Evolutionary conservation across 495 filamentous ascomycete species (phyloP).

Genomic region (Aspergillus biplanus): DNA sequence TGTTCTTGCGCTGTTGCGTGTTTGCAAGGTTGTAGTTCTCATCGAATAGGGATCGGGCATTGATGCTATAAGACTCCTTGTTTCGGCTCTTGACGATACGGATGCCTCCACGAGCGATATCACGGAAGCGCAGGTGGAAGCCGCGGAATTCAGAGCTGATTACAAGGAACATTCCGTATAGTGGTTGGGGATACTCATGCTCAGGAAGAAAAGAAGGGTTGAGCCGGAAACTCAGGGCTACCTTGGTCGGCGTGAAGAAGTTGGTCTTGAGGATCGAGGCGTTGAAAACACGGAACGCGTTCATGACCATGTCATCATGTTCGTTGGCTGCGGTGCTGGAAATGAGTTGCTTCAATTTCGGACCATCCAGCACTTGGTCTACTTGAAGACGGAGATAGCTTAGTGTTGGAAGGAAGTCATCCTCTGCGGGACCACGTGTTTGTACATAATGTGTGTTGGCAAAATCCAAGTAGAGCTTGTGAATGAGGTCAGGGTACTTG

Average conservation of each 20-base stretch:
- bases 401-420: slow-evolving; percentile 80
- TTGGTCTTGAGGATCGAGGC: slow-evolving; percentile 91
- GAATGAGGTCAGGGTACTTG: slow-evolving; percentile 85
- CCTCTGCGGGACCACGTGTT: slow-evolving; percentile 68
- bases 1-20: slow-evolving; percentile 99
- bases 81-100: slow-evolving; percentile 97
- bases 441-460: slow-evolving; percentile 89
- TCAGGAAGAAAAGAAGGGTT: slow-evolving; percentile 87
- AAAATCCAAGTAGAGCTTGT: slow-evolving; percentile 88
- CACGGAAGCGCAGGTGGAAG: slow-evolving; percentile 96
- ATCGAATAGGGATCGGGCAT: slow-evolving; percentile 92
- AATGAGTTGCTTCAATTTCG: slow-evolving; percentile 78
- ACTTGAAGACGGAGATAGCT: slow-evolving; percentile 74
- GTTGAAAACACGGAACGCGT: slow-evolving; percentile 95
- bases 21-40: slow-evolving; percentile 99
- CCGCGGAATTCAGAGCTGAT: slow-evolving; percentile 96
- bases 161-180: slow-evolving; percentile 98
- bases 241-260: slow-evolving; percentile 99
- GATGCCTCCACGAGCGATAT: slow-evolving; percentile 96
- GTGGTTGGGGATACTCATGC: slow-evolving; percentile 88
- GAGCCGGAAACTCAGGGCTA: slow-evolving; percentile 93
- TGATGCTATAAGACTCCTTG: slow-evolving; percentile 93
- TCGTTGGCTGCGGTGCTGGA: slow-evolving; percentile 83
- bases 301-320: slow-evolving; percentile 98
- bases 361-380: slow-evolving; percentile 76